Evolutionary conservation across 139 green algal species (phyloP), one percentile per base, ranked within the genome.

Genomic region (Mychonastes homosphaera): DNA sequence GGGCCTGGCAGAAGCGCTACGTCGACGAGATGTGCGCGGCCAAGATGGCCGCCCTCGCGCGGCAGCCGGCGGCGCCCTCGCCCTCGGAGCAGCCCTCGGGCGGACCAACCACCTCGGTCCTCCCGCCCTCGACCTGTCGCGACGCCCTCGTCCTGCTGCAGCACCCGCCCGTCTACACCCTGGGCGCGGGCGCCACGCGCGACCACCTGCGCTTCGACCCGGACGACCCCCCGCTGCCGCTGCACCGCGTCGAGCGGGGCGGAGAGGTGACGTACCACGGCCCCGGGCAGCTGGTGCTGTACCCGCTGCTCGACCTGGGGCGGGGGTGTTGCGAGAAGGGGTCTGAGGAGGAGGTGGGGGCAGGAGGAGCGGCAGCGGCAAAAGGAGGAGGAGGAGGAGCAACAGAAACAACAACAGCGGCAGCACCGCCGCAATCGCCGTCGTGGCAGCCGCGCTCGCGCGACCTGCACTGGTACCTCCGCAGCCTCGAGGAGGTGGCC

Each of bases 221-320:
- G 5, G 35, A 73, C 26, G 8, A 53, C 0, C 64, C 33, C 34
- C 65, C 54, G 9, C 61, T 77, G 18, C 75, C 74, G 34, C 30
- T 85, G 33, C 54, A 76, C 47, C 63, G 67, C 3, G 76, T 69
- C 35, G 74, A 85, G 63, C 59, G 89, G 8, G 89, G 89, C 28
- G 89, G 89, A 1, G 84, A 97, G 62, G 86, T 86, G 4, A 97
- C 89, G 0, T 95, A 83, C 72, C 89, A 97, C 67, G 88, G 85
- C 10, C 89, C 89, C 8, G 89, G 89, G 26, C 76, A 97, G 82
- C 53, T 94, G 27, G 84, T 98, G 18, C 57, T 89, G 45, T 98
- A 99, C 57, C 92, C 92, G 3, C 84, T 98, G 1, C 43, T 98
- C 10, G 72, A 81, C 58, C 63, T 99, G 47, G 57, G 30, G 13